Base-by-base conservation (phyloP, 768 basidiomycete species). In the Neoboletus brunneissimus region DNA sequence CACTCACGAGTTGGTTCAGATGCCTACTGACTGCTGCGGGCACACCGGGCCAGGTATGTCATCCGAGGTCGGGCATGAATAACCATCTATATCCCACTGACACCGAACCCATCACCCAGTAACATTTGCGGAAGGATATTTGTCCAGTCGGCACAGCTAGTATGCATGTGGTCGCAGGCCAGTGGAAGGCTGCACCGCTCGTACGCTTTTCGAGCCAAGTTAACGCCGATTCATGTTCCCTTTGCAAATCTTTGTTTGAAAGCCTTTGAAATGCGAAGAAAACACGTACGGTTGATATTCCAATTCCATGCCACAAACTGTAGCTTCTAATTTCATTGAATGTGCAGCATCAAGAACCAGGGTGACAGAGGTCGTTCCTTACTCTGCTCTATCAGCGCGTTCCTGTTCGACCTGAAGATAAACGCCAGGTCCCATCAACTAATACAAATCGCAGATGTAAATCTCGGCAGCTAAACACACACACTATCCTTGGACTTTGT, bases 391-490 rank as follows among this genome's bases (percentile, higher is more conserved):
- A 5, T 35, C 37, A 18, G 37, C 18, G 37, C 37, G 37, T 18
- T 38, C 20, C n/a, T n/a, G 44, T 25, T 38, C 18, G 23, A 34
- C 20, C 42, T 12, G 45, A 32, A 29, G 41, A 41, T 40, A 32
- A 5, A 22, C 20, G 48, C 42, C 27, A 56, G 57, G 54, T 56
- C 35, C 15, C 23, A 23, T 38, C 29, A 29, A 45, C 20, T 27
- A 42, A 51, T 31, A 35, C 12, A 44, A 27, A 32, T 34, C n/a
- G 38, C 29, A 43, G 20, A 31, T 13, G 42, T 32, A 52, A 52
- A 56, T 56, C 54, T 49, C 45, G 44, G 48, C 5, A 45, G 47
- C 44, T 42, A 41, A 55, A 35, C 42, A 23, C 50, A 53, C 63
- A 53, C 48, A 27, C 52, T 50, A 42, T 55, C 52, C 44, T 29